phyloP scores from a whole-genome alignment of 345 rosid species.

The Citrus glauca region DNA sequence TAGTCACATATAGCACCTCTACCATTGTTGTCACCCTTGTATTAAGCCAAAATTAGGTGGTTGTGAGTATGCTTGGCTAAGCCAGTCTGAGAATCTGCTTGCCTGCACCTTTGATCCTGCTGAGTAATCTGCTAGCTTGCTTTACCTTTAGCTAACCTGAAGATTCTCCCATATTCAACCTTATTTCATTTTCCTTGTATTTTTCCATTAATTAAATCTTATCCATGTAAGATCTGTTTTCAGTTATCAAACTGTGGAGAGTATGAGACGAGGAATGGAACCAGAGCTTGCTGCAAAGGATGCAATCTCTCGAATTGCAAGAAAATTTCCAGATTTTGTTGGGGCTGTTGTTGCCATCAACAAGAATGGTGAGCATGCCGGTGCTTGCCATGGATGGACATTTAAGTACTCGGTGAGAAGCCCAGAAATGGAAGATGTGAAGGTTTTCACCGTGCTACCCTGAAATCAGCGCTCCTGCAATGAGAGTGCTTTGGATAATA shows the following conservation, averaged over 20 bases:
- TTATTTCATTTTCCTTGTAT: neutral
- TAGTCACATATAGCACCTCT: neutral
- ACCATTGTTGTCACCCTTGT: neutral
- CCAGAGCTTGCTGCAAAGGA: constrained; percentile 77
- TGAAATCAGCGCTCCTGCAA: neutral
- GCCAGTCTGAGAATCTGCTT: neutral
- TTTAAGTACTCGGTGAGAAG: constrained; percentile 78
- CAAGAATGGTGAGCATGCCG: constrained; percentile 71
- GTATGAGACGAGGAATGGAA: constrained; percentile 88
- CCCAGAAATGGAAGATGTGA: constrained; percentile 59
- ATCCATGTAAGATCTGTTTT: constrained; percentile 4
- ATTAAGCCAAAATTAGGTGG: neutral
- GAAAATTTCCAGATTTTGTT: constrained; percentile 70
- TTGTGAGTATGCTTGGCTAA: neutral
- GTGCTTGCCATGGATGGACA: constrained; percentile 93
- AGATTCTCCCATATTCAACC: neutral
- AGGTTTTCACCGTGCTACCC: constrained; percentile 73
- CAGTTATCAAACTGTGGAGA: constrained; percentile 95
- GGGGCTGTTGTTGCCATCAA: constrained; percentile 86
- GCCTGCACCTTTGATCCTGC: too few relatives aligned
- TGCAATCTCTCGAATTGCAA: constrained; percentile 70
- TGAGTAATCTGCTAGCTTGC: neutral
- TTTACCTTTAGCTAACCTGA: too few relatives aligned
- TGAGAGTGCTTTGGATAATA: neutral
- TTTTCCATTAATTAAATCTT: neutral